These are phyloP conservation scores for Ambrosiella cleistominuta DNA, from an alignment of 2,329 filamentous ascomycete species.

Conservation along the genomic window DNA sequence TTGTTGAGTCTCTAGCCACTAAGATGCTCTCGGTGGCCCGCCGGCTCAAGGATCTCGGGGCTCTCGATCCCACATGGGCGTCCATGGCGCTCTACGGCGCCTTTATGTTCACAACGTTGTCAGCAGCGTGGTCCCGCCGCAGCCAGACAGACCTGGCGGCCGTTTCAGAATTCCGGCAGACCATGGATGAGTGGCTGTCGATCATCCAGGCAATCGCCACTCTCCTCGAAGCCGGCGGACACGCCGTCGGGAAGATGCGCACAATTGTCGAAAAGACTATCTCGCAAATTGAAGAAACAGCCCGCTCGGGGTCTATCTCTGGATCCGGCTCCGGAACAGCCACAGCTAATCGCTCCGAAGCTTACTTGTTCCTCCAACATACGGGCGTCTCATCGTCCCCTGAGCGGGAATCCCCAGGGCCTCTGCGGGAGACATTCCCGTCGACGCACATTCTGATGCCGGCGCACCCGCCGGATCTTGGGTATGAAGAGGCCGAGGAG, in stretches of 20 bases:
- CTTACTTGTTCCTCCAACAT: too few relatives aligned
- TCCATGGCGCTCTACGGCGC: constrained; percentile 54
- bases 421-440: neutral
- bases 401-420: neutral
- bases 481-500: neutral
- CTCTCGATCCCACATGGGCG: constrained; percentile 64
- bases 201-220: constrained; percentile 48
- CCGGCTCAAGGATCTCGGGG: constrained; percentile 44
- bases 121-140: constrained; percentile 49
- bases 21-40: constrained; percentile 44
- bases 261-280: constrained; percentile 34
- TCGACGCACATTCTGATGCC: constrained; percentile 8
- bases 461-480: constrained; percentile 4
- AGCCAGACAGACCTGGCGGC: constrained; percentile 40
- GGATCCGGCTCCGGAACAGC: neutral
- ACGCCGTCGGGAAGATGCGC: constrained; percentile 27
- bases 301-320: neutral
- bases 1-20: constrained; percentile 48
- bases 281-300: constrained; percentile 28
- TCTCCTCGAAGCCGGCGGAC: constrained; percentile 28
- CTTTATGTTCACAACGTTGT: constrained; percentile 55
- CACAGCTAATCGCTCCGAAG: too few relatives aligned
- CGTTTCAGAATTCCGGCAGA: constrained; percentile 39
- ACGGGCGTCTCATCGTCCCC: neutral
- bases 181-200: constrained; percentile 53